Conservation (phyloP, 108 stramenopile species). For the Cyclostephanos invisitatus region DNA sequence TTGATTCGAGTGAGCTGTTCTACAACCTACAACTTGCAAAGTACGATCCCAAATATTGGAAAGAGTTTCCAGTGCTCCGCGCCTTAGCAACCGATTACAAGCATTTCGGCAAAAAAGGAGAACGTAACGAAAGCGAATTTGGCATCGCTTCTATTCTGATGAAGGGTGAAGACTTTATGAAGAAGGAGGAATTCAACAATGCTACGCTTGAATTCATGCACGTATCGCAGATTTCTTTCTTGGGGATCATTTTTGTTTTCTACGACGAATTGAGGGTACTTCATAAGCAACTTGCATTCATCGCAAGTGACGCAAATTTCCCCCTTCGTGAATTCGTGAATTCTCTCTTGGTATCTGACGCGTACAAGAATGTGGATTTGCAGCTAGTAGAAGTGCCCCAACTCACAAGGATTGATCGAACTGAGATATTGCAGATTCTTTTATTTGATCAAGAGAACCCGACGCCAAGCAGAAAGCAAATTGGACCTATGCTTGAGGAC, state of each 20-base stretch:
- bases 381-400: constrained; percentile 9
- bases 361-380: constrained; percentile 19
- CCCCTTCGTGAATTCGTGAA: constrained; percentile 15
- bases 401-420: not conserved
- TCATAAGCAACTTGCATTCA: constrained; percentile 30
- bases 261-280: constrained; percentile 28
- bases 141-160: constrained; percentile 76
- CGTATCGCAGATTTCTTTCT: constrained; percentile 29
- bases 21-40: constrained; percentile 62
- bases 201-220: constrained; percentile 49
- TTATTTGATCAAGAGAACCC: constrained; percentile 65
- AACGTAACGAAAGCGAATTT: constrained; percentile 35
- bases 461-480: constrained; percentile 75
- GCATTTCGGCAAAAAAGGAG: constrained; percentile 31
- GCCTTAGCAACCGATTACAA: constrained; percentile 79
- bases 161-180: constrained; percentile 46
- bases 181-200: constrained; percentile 31
- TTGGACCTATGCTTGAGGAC: constrained; percentile 68
- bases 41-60: constrained; percentile 77
- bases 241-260: constrained; percentile 62
- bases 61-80: constrained; percentile 45
- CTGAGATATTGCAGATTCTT: constrained; percentile 23
- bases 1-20: constrained; percentile 56
- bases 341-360: constrained; percentile 11
- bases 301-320: constrained; percentile 18